Evolutionary conservation across 257 asterid species (phyloP), one percentile per base, ranked within the genome.

Genomic region (Solanum microdontum): DNA sequence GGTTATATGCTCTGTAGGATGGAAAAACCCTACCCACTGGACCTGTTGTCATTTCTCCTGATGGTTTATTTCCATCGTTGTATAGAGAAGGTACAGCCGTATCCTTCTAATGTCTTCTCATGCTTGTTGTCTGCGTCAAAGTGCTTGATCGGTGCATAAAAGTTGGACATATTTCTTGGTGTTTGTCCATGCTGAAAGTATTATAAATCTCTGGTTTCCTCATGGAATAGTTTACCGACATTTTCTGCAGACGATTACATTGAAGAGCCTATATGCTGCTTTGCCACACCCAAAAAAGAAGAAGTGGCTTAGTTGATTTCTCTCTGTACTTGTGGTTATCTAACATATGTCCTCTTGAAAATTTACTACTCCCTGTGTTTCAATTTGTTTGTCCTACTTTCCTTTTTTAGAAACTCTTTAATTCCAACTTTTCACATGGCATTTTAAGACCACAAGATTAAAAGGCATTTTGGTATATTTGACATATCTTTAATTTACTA

Each of bases 11-110:
- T 72, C 86, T 87, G 92, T 95, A 97, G 99, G 99, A 97, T 86
- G 99, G 99, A 84, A 95, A 96, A 84, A 93, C 97, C 90, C 91
- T 97, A 88, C 99, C 99, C 33, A 90, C 24, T 77, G 99, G 99
- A 84, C 99, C 99, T 34, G 99, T 97, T 90, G 99, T 97, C 84
- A 97, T 97, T 88, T 97, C 99, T 32, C 99, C 99, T 0, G 99
- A 97, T 66, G 99, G 99, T 87, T 91, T 97, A 89, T 94, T 97
- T 90, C 99, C 99, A 45, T 96, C 98, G n/a, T 87, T 96, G 77
- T 95, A 94, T 88, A 93, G 99, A 89, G 99, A 96, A 96, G 98
- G 99, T 97, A 90, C 40, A 30, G 28, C 28, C 40, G 2, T 6
- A 28, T 45, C 66, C 85, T 80, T 28, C 68, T 80, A 80, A 48